Evolutionary conservation across 257 asterid species (phyloP).

Genomic region (Plantago ovata): DNA sequence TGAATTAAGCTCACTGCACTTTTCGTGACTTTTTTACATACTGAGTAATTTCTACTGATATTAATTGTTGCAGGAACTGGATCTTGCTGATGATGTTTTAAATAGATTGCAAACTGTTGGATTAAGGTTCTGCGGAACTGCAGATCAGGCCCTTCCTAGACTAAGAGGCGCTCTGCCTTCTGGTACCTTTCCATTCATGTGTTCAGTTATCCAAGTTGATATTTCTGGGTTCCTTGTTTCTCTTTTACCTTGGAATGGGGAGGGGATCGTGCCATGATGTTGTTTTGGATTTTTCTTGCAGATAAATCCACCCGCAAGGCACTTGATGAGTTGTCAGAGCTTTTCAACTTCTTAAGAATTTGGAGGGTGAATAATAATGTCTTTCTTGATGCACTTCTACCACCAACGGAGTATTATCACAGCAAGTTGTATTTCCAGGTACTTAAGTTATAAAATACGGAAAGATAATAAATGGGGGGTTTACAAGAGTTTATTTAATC

Average conservation of each 20-base stretch:
- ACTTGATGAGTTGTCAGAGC: conserved; percentile 86
- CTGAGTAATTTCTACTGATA: neutral
- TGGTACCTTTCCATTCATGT: conserved; percentile 42
- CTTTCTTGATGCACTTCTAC: conserved; percentile 87
- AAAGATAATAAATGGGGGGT: no score
- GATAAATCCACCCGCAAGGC: conserved; percentile 83
- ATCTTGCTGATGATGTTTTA: conserved; percentile 74
- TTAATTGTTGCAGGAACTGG: conserved; percentile 66
- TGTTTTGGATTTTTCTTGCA: no score
- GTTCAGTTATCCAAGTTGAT: neutral
- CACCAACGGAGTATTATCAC: conserved; percentile 86
- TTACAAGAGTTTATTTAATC: conserved; percentile 13
- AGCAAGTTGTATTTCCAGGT: conserved; percentile 92
- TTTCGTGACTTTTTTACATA: neutral
- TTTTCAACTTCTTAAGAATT: conserved; percentile 68
- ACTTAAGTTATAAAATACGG: conserved; percentile 19
- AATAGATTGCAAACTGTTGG: conserved; percentile 96
- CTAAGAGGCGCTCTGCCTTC: conserved; percentile 95
- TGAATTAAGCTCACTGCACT: neutral
- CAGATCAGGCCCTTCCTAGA: conserved; percentile 91
- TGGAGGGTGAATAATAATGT: conserved; percentile 68
- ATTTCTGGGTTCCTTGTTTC: neutral
- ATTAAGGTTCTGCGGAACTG: conserved; percentile 88
- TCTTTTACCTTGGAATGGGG: neutral
- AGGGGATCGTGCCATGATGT: conserved; percentile 15